Evolutionary conservation across 2,329 filamentous ascomycete species (phyloP).

Genomic region (Aspergillus sp.): DNA sequence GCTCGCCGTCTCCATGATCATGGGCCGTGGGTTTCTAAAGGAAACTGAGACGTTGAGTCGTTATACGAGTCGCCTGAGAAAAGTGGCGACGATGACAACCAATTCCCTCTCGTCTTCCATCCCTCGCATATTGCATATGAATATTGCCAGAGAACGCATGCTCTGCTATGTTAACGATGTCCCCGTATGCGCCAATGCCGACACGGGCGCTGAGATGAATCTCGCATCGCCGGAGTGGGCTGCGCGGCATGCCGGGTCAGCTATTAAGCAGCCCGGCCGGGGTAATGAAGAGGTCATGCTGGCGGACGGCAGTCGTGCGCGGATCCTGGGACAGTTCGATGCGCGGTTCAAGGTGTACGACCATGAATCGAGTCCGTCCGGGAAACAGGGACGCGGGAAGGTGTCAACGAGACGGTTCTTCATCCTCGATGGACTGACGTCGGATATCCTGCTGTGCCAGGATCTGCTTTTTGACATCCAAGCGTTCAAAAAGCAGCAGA

Average conservation of each 20-base stretch:
- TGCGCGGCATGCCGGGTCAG: neutral
- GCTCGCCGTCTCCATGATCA: neutral
- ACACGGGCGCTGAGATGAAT: constrained; percentile 7
- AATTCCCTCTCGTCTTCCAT: neutral
- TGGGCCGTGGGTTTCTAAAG: neutral
- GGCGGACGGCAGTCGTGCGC: neutral
- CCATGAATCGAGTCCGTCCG: neutral
- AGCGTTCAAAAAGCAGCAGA: neutral
- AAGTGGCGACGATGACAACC: neutral
- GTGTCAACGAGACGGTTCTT: neutral
- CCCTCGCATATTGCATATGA: constrained; percentile 2
- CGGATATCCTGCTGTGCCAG: constrained; percentile 4
- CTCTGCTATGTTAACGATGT: neutral
- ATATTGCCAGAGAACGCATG: neutral
- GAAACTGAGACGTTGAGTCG: neutral
- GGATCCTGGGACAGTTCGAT: neutral
- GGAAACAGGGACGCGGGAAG: neutral
- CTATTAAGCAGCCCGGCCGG: neutral
- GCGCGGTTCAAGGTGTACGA: neutral
- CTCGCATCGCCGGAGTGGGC: constrained; percentile 1
- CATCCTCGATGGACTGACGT: constrained; percentile 1
- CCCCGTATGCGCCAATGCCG: neutral
- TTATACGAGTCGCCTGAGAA: neutral
- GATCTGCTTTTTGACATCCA: neutral
- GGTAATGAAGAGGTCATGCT: neutral